Evolutionary conservation across 2,329 filamentous ascomycete genomes (phyloP).

Genomic region (Aspergillus ochraceoroseus): DNA sequence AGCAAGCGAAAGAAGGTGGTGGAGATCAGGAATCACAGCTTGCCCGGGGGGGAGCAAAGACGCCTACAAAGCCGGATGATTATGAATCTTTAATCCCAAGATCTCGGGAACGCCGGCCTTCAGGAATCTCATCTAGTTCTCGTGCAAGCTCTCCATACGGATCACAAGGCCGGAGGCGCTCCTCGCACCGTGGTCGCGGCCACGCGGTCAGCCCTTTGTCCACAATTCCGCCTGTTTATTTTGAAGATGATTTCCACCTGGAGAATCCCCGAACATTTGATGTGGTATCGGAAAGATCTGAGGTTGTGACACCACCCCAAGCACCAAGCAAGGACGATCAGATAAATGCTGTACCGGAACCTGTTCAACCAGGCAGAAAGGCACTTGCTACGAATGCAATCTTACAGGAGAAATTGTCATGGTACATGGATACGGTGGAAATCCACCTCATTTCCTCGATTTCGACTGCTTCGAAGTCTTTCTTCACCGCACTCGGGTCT

Average conservation of each 20-base stretch:
- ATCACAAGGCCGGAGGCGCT: constrained; percentile 47
- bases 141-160: constrained; percentile 46
- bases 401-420: constrained; percentile 93
- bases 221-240: constrained; percentile 89
- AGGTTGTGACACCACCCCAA: constrained; percentile 72
- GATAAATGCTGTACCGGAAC: constrained; percentile 56
- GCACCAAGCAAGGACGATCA: constrained; percentile 51
- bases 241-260: constrained; percentile 88
- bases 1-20: constrained; percentile 71
- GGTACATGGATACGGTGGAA: constrained; percentile 99
- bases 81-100: constrained; percentile 47
- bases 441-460: constrained; percentile 96
- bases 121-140: constrained; percentile 42
- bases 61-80: constrained; percentile 45
- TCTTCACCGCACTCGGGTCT: constrained; percentile 90
- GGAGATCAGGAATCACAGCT: constrained; percentile 55
- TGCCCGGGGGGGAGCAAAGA: constrained; percentile 45
- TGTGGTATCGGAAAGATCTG: constrained; percentile 89
- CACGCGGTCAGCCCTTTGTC: constrained; percentile 80
- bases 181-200: constrained; percentile 51
- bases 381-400: constrained; percentile 94
- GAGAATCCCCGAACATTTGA: constrained; percentile 97
- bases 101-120: constrained; percentile 41
- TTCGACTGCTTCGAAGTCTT: constrained; percentile 89
- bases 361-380: constrained; percentile 60